Percentiles rank a stretch among this genome's conserved stretches.
phyloP scores from a whole-genome alignment of 192 early-diverging fungal species.

The Thamnidium elegans region DNA sequence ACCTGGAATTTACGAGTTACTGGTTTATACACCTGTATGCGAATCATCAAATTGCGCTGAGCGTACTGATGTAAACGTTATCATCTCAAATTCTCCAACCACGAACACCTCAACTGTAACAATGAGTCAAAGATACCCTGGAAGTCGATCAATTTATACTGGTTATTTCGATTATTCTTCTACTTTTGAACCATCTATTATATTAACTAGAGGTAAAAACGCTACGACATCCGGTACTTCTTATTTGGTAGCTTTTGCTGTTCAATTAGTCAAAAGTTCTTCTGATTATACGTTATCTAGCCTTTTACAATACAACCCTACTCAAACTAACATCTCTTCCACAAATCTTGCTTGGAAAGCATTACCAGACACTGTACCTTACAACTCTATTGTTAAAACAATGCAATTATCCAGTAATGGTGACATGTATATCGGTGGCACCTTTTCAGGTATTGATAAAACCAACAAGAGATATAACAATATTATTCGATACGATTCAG shows the following conservation, averaged over 20 bases:
- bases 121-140: slow-evolving; percentile 4
- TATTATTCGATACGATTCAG: slow-evolving; percentile 55
- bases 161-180: slow-evolving; percentile 24
- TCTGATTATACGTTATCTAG: slow-evolving; percentile 17
- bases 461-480: slow-evolving; percentile 35
- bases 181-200: slow-evolving; percentile 23
- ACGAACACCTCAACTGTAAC: background rate
- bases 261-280: slow-evolving; percentile 27
- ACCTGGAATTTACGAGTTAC: slow-evolving; percentile 27
- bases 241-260: slow-evolving; percentile 21
- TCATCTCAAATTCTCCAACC: background rate
- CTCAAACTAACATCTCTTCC: background rate
- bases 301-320: slow-evolving; percentile 22
- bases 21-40: slow-evolving; percentile 31
- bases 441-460: slow-evolving; percentile 41
- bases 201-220: slow-evolving; percentile 9
- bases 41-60: slow-evolving; percentile 16
- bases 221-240: slow-evolving; percentile 15
- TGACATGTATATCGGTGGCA: slow-evolving; percentile 53
- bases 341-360: slow-evolving; percentile 16
- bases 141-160: slow-evolving; percentile 19
- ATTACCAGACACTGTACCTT: slow-evolving; percentile 36
- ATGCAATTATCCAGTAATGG: slow-evolving; percentile 30
- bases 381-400: slow-evolving; percentile 45
- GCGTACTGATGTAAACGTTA: slow-evolving; percentile 24